Percentiles rank a stretch among this genome's conserved stretches.
Conservation (phyloP, 192 early-diverging fungal genomes). For the Podochytrium sp. region DNA sequence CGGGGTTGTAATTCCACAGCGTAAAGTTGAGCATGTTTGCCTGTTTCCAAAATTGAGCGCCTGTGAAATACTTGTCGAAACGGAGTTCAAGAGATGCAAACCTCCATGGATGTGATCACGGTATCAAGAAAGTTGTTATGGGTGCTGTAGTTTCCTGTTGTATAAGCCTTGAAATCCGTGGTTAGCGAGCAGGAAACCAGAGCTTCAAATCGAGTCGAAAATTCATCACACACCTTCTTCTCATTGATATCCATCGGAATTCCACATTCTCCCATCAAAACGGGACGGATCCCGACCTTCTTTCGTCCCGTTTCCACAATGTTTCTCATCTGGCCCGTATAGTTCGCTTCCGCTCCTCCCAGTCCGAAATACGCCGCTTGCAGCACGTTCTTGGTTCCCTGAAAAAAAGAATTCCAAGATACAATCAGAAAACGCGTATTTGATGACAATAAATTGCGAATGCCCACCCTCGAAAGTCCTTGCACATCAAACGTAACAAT, state of each 20-base stretch:
- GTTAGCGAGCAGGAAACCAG: not conserved
- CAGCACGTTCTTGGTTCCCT: slow-evolving; percentile 76
- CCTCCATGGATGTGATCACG: slow-evolving; percentile 72
- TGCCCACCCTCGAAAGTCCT: slow-evolving; percentile 64
- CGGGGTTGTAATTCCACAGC: slow-evolving; percentile 86
- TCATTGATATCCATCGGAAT: slow-evolving; percentile 89
- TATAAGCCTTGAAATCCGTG: slow-evolving; percentile 70
- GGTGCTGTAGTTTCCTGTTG: slow-evolving; percentile 70
- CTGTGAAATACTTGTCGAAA: not conserved
- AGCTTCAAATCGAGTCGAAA: slow-evolving; percentile 8
- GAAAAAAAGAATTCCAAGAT: not conserved
- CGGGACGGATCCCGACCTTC: slow-evolving; percentile 67
- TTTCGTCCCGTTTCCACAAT: slow-evolving; percentile 60
- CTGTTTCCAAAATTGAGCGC: too few relatives aligned
- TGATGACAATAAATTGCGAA: not conserved
- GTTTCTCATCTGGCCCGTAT: slow-evolving; percentile 72
- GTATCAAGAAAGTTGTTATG: slow-evolving; percentile 81
- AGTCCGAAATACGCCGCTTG: slow-evolving; percentile 79
- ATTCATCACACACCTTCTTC: too few relatives aligned
- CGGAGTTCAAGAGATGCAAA: not conserved
- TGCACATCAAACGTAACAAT: slow-evolving; percentile 83
- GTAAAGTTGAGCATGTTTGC: slow-evolving; percentile 78
- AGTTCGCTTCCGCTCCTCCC: slow-evolving; percentile 76
- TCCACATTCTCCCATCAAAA: slow-evolving; percentile 79
- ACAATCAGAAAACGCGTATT: slow-evolving; percentile 6